Conservation (phyloP, 441 rosid species). For the Hura crepitans region DNA sequence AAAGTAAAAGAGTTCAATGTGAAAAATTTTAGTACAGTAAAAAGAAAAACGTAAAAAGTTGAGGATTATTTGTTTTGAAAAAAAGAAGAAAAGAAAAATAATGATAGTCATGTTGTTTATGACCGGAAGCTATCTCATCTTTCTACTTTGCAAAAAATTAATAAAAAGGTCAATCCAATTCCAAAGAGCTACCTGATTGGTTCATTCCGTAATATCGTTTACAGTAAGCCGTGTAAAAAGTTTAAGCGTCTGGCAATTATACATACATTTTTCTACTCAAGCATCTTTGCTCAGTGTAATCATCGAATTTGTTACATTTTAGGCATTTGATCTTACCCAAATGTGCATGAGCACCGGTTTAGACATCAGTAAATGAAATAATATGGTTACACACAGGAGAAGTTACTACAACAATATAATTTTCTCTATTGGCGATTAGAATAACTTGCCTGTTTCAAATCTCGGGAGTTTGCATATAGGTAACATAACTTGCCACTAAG, state of each 20-base stretch:
- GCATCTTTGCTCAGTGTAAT: not conserved
- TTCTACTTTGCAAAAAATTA: not conserved
- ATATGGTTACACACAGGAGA: not conserved
- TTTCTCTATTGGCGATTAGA: constrained; percentile 10
- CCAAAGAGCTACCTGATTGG: not conserved
- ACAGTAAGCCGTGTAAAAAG: not conserved
- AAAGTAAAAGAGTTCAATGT: no score
- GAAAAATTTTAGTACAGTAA: no score
- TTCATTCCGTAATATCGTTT: not conserved
- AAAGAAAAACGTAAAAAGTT: no score
- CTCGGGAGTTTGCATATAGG: constrained; percentile 44
- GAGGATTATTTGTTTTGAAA: no score
- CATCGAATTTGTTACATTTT: not conserved
- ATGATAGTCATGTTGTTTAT: no score
- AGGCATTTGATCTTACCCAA: not conserved
- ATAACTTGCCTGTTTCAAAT: constrained; percentile 31
- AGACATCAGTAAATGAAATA: constrained; percentile 20
- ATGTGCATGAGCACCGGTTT: not conserved
- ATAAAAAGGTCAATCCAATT: not conserved
- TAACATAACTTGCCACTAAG: constrained; percentile 35
- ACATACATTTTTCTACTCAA: not conserved
- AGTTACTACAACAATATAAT: constrained; percentile 5
- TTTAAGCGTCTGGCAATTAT: not conserved
- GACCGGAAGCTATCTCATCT: not conserved
- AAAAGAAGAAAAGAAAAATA: no score